phyloP scores from a whole-genome alignment of 1,284 basidiomycete species.

The Inonotus hispidus region DNA sequence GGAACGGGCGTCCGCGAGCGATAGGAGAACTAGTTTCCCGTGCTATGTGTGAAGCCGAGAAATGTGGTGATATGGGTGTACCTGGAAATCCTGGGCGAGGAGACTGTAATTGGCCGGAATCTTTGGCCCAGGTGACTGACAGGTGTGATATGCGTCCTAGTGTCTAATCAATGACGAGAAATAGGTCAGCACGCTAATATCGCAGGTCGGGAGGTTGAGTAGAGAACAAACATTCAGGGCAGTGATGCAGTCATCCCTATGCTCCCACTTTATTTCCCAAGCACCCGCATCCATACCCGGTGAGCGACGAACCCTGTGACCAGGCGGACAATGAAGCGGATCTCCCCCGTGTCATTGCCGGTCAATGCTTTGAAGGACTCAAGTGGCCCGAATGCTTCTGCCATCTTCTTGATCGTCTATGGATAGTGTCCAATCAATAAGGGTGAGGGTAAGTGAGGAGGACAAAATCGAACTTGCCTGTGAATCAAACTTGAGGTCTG shows the following conservation, averaged over 20 bases:
- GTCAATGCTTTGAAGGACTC: conserved; percentile 37
- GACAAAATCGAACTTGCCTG: conserved; percentile 37
- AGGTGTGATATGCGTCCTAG: conserved; percentile 63
- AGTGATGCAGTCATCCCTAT: conserved; percentile 66
- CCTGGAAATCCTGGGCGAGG: conserved; percentile 8
- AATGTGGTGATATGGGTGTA: conserved; percentile 18
- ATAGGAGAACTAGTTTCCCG: conserved; percentile 3
- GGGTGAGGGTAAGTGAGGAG: not conserved
- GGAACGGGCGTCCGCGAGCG: conserved; percentile 4
- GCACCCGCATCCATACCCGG: conserved; percentile 50
- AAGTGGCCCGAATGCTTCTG: conserved; percentile 49
- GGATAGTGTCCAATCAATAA: not conserved
- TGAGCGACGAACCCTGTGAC: conserved; percentile 50
- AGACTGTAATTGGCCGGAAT: conserved; percentile 1
- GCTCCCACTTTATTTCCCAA: conserved; percentile 73
- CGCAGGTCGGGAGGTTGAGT: not conserved
- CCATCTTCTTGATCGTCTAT: conserved; percentile 44
- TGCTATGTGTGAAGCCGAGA: not conserved
- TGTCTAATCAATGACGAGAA: conserved; percentile 37
- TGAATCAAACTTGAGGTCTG: conserved; percentile 51
- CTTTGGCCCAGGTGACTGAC: conserved; percentile 75
- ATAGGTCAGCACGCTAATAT: conserved; percentile 14
- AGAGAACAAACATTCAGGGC: conserved; percentile 55
- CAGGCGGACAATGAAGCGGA: conserved; percentile 34
- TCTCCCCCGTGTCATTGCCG: conserved; percentile 11